These are phyloP conservation scores for Blumeriella jaapii DNA, from an alignment of 2,329 filamentous ascomycete genomes.

Conservation along the genomic window DNA sequence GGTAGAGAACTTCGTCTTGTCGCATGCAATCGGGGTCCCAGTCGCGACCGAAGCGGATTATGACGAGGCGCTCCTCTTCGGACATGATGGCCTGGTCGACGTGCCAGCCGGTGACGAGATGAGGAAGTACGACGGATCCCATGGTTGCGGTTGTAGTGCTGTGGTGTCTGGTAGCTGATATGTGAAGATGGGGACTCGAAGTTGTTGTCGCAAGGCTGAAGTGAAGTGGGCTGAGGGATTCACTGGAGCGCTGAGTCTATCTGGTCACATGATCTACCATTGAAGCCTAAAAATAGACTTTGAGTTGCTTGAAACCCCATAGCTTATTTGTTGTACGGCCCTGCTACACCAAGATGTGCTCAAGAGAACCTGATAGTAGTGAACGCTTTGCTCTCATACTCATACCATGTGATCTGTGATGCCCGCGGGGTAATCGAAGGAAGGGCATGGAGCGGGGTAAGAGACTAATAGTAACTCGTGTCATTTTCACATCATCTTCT, in stretches of 20 bases:
- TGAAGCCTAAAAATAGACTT: background rate
- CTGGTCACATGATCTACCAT: background rate
- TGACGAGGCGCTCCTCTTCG: slow-evolving; percentile 85
- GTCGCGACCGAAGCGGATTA: slow-evolving; percentile 89
- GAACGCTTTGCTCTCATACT: too few relatives aligned
- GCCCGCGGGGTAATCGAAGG: too few relatives aligned
- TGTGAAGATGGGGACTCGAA: background rate
- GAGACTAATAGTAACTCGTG: too few relatives aligned
- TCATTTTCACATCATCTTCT: background rate
- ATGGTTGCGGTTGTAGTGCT: slow-evolving; percentile 10
- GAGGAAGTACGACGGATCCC: slow-evolving; percentile 84
- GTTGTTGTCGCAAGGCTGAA: slow-evolving; percentile 4
- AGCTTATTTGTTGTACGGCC: too few relatives aligned
- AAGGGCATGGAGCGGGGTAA: too few relatives aligned
- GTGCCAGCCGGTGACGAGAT: slow-evolving; percentile 89
- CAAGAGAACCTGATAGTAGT: too few relatives aligned
- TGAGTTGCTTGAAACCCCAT: too few relatives aligned
- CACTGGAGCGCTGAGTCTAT: background rate
- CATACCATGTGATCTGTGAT: too few relatives aligned
- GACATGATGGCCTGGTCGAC: slow-evolving; percentile 88
- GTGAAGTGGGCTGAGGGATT: background rate
- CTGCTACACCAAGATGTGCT: too few relatives aligned
- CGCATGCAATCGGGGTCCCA: slow-evolving; percentile 69
- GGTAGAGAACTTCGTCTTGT: slow-evolving; percentile 73
- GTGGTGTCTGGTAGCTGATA: background rate